Percentiles rank a stretch among this genome's conserved stretches.
Evolutionary conservation across 352 stramenopile species (phyloP).

Genomic region (Halophytophthora batemanensis): DNA sequence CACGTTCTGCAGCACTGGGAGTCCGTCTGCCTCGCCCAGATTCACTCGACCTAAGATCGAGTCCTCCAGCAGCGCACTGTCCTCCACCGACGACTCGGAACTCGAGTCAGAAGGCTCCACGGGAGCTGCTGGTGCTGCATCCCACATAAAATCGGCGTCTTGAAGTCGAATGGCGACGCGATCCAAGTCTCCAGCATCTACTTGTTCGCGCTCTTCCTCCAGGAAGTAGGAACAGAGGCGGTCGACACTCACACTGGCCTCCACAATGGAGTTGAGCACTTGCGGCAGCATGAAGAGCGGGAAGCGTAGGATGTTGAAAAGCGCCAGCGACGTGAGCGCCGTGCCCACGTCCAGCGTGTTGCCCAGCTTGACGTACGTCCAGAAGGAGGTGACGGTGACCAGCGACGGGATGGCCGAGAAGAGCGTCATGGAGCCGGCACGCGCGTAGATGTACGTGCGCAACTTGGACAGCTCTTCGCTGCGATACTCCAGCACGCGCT

Average conservation of each 20-base stretch:
- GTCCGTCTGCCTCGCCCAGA: conserved; percentile 8
- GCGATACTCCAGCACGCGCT: conserved; percentile 54
- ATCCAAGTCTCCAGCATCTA: conserved; percentile 70
- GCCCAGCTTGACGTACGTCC: conserved; percentile 69
- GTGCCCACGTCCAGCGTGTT: conserved; percentile 90
- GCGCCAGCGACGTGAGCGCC: conserved; percentile 82
- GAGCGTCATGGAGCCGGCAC: conserved; percentile 55
- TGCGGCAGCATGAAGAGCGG: conserved; percentile 96
- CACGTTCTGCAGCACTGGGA: conserved; percentile 47
- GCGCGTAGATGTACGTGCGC: conserved; percentile 54
- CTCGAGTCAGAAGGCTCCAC: conserved; percentile 10
- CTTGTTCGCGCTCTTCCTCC: conserved; percentile 62
- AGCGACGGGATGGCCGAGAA: conserved; percentile 90
- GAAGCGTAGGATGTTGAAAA: conserved; percentile 97
- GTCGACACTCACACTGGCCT: conserved; percentile 78
- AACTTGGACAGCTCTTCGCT: conserved; percentile 77
- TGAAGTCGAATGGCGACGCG: conserved; percentile 34
- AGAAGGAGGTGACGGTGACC: conserved; percentile 91
- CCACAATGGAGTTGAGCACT: conserved; percentile 94
- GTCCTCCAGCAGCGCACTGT: conserved; percentile 27
- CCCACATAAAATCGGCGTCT: conserved; percentile 64
- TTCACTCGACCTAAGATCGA: conserved; percentile 24
- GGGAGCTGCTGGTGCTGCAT: conserved; percentile 35
- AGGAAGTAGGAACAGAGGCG: conserved; percentile 57
- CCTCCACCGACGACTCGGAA: conserved; percentile 18